Evolutionary conservation across 2,329 filamentous ascomycete species (phyloP), one percentile per base, ranked within the genome.

Genomic region (Allantophomopsis lycopodina): DNA sequence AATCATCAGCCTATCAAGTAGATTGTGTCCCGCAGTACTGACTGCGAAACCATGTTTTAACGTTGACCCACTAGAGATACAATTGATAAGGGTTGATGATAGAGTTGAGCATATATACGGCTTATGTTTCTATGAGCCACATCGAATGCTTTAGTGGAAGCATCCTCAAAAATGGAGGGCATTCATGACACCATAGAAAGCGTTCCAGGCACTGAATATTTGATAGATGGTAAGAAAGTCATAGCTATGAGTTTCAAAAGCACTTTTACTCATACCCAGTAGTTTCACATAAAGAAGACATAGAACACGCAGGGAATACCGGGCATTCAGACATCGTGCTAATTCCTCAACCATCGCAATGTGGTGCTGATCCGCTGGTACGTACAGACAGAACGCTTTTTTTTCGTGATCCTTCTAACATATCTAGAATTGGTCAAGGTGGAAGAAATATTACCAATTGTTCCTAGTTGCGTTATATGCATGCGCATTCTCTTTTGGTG

Each of bases 401-500:
- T 16, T 20, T 39, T 16, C 2, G 7, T 21, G n/a, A 17, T 30
- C 15, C 13, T 8, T 10, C 23, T 28, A 12, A 28, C 7, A 12
- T 12, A 12, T 49, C 39, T 32, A 53, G 35, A 50, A 57, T 20
- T 62, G 60, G 59, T 40, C 53, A 10, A 50, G 41, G 34, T 48
- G 43, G 38, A 62, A 62, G 44, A 63, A 62, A 35, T 54, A 55
- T 43, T 63, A 58, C 46, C 56, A 58, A 10, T 50, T 63, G 1
- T 58, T 60, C 40, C 43, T 64, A 4, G 55, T 61, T 1, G 56
- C 60, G 1, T 41, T 59, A 2, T 64, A 62, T 38, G 60, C 60
- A 2, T 62, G 60, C 32, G 55, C 59, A 1, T 59, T 60, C 42
- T 61, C 59, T 1, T 61, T 57, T 40, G 60, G 59, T 12, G 60